Evolutionary conservation across 345 rosid species (phyloP).

Genomic region (Anastatica hierochuntica): DNA sequence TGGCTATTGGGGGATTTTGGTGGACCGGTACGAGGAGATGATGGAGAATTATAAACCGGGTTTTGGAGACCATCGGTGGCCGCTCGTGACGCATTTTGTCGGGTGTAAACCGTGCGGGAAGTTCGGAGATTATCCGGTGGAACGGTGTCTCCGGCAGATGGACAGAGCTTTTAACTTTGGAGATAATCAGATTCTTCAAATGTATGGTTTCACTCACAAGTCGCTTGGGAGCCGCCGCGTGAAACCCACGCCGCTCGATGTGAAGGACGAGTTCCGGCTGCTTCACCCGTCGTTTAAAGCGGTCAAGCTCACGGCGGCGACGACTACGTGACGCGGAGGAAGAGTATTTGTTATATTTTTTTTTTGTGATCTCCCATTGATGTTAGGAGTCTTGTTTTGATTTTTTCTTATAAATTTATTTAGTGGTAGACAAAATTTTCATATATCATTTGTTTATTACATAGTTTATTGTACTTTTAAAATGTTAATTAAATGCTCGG

Average conservation of each 20-base stretch:
- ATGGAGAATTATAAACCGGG: conserved; percentile 57
- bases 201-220: conserved; percentile 53
- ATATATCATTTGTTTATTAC: too few species aligned
- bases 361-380: too few species aligned
- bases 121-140: conserved; percentile 55
- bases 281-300: conserved; percentile 34
- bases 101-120: conserved; percentile 82
- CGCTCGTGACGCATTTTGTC: conserved; percentile 67
- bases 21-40: conserved; percentile 64
- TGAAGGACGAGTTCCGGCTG: conserved; percentile 31
- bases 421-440: too few species aligned
- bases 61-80: conserved; percentile 67
- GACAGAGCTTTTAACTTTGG: conserved; percentile 67
- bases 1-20: conserved; percentile 67
- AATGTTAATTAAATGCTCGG: too few species aligned
- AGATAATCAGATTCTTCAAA: conserved; percentile 61
- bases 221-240: conserved; percentile 37
- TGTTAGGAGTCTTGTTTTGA: too few species aligned
- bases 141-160: conserved; percentile 65
- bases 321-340: conserved; percentile 2
- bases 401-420: too few species aligned
- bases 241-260: conserved; percentile 37
- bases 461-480: too few species aligned
- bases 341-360: too few species aligned
- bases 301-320: conserved; percentile 15